phyloP scores from a whole-genome alignment of 1,139 yeast species.

The Schizosaccharomyces versatilis region DNA sequence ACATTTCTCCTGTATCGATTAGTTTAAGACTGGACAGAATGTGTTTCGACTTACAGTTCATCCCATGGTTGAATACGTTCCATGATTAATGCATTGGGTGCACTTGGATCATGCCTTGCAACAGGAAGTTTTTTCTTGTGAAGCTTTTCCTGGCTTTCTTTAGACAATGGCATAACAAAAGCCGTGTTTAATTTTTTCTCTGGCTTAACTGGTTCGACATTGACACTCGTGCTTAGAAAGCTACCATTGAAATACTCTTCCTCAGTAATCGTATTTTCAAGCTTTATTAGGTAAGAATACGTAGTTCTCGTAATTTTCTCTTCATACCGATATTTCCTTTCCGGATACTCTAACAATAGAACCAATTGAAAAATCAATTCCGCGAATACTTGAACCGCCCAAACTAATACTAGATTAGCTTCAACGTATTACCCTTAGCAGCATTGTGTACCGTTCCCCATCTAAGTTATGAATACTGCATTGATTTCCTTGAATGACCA shows the following conservation, averaged over 20 bases:
- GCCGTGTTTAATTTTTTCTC: not conserved
- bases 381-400: not conserved
- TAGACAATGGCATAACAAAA: not conserved
- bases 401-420: not conserved
- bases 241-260: not conserved
- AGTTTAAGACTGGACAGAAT: conserved; percentile 8
- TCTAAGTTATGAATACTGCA: not conserved
- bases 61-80: conserved; percentile 19
- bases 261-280: not conserved
- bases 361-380: not conserved
- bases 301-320: not conserved
- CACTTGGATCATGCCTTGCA: conserved; percentile 25
- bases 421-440: not conserved
- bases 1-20: conserved; percentile 11
- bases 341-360: not conserved
- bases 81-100: conserved; percentile 27
- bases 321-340: not conserved
- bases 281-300: not conserved
- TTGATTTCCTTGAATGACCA: not conserved
- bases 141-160: not conserved
- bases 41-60: conserved; percentile 10
- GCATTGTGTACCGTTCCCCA: not conserved
- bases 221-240: not conserved
- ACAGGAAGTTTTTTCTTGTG: conserved; percentile 12
- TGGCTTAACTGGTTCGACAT: not conserved